These are phyloP conservation scores for Erysimum pusillum DNA, from an alignment of 441 rosid genomes.

Conservation along the genomic window DNA sequence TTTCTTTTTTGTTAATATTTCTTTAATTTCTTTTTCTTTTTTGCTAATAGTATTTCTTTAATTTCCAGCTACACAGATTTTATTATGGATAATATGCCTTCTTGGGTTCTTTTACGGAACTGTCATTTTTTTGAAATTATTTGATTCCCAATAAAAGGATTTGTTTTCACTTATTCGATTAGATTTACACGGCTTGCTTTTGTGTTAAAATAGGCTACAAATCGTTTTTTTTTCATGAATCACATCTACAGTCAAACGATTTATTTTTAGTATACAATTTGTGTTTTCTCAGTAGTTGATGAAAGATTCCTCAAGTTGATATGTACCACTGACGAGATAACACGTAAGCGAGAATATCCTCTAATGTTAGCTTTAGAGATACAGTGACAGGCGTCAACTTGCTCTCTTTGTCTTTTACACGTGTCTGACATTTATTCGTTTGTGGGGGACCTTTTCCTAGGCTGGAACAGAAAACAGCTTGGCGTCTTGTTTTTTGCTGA, in stretches of 20 bases:
- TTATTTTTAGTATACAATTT: background rate
- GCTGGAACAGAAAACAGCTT: constrained; percentile 17
- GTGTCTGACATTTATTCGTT: constrained; percentile 27
- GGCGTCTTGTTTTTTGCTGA: background rate
- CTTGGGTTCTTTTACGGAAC: no score
- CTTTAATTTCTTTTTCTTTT: background rate
- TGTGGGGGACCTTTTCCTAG: background rate
- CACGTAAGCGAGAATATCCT: constrained; percentile 41
- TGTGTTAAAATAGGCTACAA: background rate
- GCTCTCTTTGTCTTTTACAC: constrained; percentile 15
- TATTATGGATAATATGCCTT: no score
- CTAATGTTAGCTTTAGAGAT: background rate
- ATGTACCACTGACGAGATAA: constrained; percentile 9
- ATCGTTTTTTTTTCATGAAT: background rate
- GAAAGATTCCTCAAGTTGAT: constrained; percentile 16
- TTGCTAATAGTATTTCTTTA: background rate
- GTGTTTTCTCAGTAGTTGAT: background rate
- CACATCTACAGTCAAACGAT: background rate
- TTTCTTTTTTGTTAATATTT: no score
- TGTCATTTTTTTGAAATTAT: background rate
- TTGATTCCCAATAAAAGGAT: background rate
- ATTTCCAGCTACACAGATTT: background rate
- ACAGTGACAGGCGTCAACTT: constrained; percentile 28
- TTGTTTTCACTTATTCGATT: background rate
- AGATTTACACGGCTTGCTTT: background rate